phyloP scores from a whole-genome alignment of 2,329 filamentous ascomycete genomes.

The Rosellinia necatrix region DNA sequence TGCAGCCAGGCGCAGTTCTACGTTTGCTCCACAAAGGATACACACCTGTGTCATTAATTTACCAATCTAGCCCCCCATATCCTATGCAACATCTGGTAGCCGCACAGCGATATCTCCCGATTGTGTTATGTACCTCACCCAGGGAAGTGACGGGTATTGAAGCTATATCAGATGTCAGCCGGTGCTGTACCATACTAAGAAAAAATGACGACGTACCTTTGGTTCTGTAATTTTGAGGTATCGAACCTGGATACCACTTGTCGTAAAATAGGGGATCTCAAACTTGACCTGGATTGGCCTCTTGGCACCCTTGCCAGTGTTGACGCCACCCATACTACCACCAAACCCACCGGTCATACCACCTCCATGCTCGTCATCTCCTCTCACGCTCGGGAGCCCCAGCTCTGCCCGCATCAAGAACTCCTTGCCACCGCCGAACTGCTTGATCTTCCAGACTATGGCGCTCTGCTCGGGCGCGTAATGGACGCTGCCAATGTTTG shows the following conservation, averaged over 20 bases:
- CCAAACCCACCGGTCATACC: slow-evolving; percentile 98
- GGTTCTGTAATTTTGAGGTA: slow-evolving; percentile 99
- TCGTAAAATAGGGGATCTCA: slow-evolving; percentile 99
- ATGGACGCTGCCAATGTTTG: slow-evolving; percentile 95
- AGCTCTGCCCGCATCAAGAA: slow-evolving; percentile 98
- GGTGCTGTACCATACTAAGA: not conserved
- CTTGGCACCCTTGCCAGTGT: slow-evolving; percentile 84
- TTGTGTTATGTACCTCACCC: slow-evolving; percentile 98
- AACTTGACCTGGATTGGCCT: slow-evolving; percentile 98
- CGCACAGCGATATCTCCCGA: slow-evolving; percentile 95
- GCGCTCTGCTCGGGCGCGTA: slow-evolving; percentile 97
- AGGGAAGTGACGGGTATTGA: slow-evolving; percentile 96
- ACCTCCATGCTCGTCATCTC: slow-evolving; percentile 92
- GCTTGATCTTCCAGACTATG: slow-evolving; percentile 99
- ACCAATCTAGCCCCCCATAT: slow-evolving; percentile 25
- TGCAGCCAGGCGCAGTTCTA: not conserved
- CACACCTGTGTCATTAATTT: slow-evolving; percentile 29
- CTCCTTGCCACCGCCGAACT: slow-evolving; percentile 97
- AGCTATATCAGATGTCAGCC: slow-evolving; percentile 58
- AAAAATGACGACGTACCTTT: slow-evolving; percentile 69
- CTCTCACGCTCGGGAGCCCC: slow-evolving; percentile 89
- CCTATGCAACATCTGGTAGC: slow-evolving; percentile 81
- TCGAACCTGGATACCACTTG: slow-evolving; percentile 95
- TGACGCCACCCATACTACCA: slow-evolving; percentile 92
- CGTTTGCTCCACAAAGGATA: slow-evolving; percentile 9